These are phyloP conservation scores for Arthroderma sp. DNA, from an alignment of 2,329 filamentous ascomycete species.

Conservation along the genomic window DNA sequence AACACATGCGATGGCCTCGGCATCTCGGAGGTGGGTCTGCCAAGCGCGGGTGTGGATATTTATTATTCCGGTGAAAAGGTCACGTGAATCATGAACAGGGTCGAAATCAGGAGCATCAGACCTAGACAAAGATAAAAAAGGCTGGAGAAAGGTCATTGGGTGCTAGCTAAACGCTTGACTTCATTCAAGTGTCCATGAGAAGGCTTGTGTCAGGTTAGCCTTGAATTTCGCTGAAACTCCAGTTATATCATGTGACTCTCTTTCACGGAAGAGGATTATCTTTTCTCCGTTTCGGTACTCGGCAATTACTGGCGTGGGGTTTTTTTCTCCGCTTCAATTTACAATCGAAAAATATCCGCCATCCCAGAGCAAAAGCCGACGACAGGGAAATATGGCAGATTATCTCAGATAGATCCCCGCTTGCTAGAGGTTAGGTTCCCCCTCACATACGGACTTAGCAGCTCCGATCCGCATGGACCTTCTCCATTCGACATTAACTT, in stretches of 20 bases:
- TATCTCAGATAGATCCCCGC: too few relatives aligned
- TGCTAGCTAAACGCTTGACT: too few relatives aligned
- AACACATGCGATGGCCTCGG: slow-evolving; percentile 3
- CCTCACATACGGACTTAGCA: background rate
- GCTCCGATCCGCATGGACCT: slow-evolving; percentile 6
- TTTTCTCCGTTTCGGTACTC: background rate
- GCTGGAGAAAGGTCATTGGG: too few relatives aligned
- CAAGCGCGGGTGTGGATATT: background rate
- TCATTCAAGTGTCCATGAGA: too few relatives aligned
- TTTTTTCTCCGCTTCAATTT: too few relatives aligned
- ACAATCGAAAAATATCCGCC: too few relatives aligned
- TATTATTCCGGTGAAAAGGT: background rate
- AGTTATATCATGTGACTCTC: background rate
- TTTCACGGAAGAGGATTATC: background rate
- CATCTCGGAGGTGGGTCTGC: background rate
- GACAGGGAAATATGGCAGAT: background rate
- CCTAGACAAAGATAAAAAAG: background rate
- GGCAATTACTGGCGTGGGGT: background rate
- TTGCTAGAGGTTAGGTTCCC: background rate
- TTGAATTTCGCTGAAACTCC: too few relatives aligned
- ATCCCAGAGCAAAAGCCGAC: background rate
- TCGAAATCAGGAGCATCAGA: background rate
- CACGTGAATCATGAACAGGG: background rate
- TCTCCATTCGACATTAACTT: background rate
- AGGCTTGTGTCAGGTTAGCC: too few relatives aligned